phyloP scores from a whole-genome alignment of 2,329 filamentous ascomycete species.

The Trichoderma asperellum region DNA sequence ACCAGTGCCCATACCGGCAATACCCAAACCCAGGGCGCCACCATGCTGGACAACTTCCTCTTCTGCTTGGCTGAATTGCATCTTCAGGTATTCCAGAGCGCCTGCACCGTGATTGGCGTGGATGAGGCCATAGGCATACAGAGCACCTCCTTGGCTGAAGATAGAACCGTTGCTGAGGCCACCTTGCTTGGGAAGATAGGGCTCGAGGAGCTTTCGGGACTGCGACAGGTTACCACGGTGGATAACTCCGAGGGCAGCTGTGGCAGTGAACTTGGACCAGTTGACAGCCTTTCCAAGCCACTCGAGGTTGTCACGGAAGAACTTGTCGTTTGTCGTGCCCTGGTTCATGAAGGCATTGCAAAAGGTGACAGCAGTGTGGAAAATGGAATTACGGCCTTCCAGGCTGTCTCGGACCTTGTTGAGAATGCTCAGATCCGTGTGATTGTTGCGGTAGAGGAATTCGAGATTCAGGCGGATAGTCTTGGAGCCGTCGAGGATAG shows the following conservation, averaged over 20 bases:
- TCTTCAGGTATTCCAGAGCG: conserved; percentile 78
- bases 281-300: conserved; percentile 99
- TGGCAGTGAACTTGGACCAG: conserved; percentile 99
- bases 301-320: conserved; percentile 96
- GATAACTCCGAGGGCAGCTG: conserved; percentile 92
- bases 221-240: conserved; percentile 94
- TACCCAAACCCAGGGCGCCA: conserved; percentile 90
- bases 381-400: conserved; percentile 95
- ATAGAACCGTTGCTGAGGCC: conserved; percentile 80
- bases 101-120: conserved; percentile 97
- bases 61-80: conserved; percentile 73
- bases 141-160: conserved; percentile 93
- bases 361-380: conserved; percentile 96
- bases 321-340: conserved; percentile 96
- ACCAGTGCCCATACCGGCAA: conserved; percentile 96
- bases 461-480: conserved; percentile 94
- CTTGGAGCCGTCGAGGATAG: conserved; percentile 83
- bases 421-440: conserved; percentile 85
- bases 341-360: conserved; percentile 99
- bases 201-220: conserved; percentile 89
- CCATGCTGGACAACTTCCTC: conserved; percentile 97
- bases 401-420: conserved; percentile 97
- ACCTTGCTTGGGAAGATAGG: conserved; percentile 82
- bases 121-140: conserved; percentile 94
- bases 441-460: conserved; percentile 95